These are phyloP conservation scores for Boletus pseudopeckii DNA, from an alignment of 768 basidiomycete genomes.

Conservation along the genomic window DNA sequence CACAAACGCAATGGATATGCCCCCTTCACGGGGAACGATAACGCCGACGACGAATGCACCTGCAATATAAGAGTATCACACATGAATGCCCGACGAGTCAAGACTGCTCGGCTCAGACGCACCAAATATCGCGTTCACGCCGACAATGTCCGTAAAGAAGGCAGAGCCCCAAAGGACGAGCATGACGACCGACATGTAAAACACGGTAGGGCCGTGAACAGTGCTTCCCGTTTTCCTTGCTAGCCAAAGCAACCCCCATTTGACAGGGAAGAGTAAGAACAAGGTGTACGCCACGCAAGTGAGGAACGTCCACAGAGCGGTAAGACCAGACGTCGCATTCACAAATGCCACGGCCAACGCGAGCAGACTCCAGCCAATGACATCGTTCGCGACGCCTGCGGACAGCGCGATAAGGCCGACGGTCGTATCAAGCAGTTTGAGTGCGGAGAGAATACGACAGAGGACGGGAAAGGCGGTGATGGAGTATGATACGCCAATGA, in stretches of 20 bases:
- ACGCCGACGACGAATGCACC: slow-evolving; percentile 81
- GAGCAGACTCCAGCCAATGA: slow-evolving; percentile 85
- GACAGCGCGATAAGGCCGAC: slow-evolving; percentile 92
- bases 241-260: slow-evolving; percentile 60
- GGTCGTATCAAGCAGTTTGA: slow-evolving; percentile 86
- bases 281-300: slow-evolving; percentile 77
- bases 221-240: slow-evolving; percentile 75
- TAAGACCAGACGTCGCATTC: slow-evolving; percentile 79
- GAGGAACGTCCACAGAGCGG: slow-evolving; percentile 83
- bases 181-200: slow-evolving; percentile 86
- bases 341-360: slow-evolving; percentile 91
- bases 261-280: slow-evolving; percentile 68
- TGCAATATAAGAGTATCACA: slow-evolving; percentile 20
- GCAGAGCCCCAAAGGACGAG: slow-evolving; percentile 80
- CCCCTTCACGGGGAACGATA: slow-evolving; percentile 84
- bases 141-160: slow-evolving; percentile 93
- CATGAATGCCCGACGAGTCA: not conserved
- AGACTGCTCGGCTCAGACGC: slow-evolving; percentile 3
- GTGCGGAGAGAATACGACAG: slow-evolving; percentile 85
- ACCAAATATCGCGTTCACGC: slow-evolving; percentile 93
- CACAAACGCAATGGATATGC: slow-evolving; percentile 77
- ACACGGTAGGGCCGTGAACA: slow-evolving; percentile 78
- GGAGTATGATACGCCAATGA: slow-evolving; percentile 86
- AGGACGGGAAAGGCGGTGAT: slow-evolving; percentile 89
- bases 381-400: slow-evolving; percentile 88